These are phyloP conservation scores for Keithomyces neogunnii DNA, from an alignment of 2,329 filamentous ascomycete species.

Conservation along the genomic window DNA sequence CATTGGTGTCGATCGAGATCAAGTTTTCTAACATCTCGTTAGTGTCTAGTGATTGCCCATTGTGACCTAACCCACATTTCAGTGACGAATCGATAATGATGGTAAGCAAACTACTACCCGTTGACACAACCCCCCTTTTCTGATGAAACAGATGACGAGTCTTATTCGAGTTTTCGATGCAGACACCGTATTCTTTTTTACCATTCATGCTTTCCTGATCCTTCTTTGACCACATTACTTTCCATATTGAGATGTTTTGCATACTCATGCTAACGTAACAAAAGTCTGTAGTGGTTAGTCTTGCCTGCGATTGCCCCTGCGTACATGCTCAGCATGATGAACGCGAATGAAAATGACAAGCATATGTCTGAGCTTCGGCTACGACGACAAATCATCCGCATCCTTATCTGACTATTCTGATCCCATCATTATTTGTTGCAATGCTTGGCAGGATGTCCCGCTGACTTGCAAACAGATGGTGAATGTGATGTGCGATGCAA, in stretches of 20 bases:
- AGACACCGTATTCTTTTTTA: conserved; percentile 55
- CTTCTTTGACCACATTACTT: conserved; percentile 6
- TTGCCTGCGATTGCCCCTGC: not conserved
- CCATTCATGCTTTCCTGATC: conserved; percentile 64
- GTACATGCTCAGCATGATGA: conserved; percentile 58
- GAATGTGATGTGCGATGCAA: not conserved
- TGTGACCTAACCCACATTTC: not conserved
- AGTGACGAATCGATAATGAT: not conserved
- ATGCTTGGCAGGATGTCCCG: conserved; percentile 2
- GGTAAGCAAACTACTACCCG: conserved; percentile 1
- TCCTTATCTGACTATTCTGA: conserved; percentile 13
- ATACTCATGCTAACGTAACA: conserved; percentile 14
- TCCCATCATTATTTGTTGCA: conserved; percentile 7
- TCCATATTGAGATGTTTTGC: not conserved
- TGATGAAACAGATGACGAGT: conserved; percentile 57
- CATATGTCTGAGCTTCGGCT: conserved; percentile 84
- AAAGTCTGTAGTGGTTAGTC: conserved; percentile 14
- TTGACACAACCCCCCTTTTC: not conserved
- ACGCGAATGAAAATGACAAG: conserved; percentile 81
- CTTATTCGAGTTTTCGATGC: conserved; percentile 66
- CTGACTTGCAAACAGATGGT: conserved; percentile 1
- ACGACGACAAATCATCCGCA: conserved; percentile 31
- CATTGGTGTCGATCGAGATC: not conserved
- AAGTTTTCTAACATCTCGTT: not conserved
- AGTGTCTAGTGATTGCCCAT: conserved; percentile 6